A percentile compares a stretch with the other conserved stretches of the same genome.
Evolutionary conservation across 2,329 filamentous ascomycete genomes (phyloP).

Genomic region (Kalaharituber pfeilii): DNA sequence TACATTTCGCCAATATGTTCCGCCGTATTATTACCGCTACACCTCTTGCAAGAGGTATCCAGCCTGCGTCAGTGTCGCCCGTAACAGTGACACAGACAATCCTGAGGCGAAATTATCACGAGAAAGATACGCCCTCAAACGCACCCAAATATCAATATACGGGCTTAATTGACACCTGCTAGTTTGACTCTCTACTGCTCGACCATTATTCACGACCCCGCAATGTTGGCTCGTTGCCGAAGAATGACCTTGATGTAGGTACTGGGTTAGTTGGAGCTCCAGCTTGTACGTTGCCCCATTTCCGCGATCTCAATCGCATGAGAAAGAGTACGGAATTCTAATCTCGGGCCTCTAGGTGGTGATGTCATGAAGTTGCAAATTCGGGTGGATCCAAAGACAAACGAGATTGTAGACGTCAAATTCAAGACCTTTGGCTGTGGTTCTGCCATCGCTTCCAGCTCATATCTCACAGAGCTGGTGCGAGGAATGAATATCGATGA

Average conservation of each 20-base stretch:
- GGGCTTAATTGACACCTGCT: slow-evolving; percentile 11
- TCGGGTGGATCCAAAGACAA: slow-evolving; percentile 70
- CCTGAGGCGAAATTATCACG: slow-evolving; percentile 20
- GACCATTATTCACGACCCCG: slow-evolving; percentile 69
- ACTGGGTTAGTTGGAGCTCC: slow-evolving; percentile 85
- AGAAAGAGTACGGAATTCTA: not conserved
- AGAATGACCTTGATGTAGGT: slow-evolving; percentile 66
- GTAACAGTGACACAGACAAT: slow-evolving; percentile 6
- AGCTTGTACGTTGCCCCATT: slow-evolving; percentile 36
- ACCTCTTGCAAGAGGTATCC: slow-evolving; percentile 1
- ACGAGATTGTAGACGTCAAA: slow-evolving; percentile 84
- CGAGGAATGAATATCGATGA: slow-evolving; percentile 93
- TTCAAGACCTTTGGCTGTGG: slow-evolving; percentile 98
- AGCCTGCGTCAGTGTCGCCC: slow-evolving; percentile 4
- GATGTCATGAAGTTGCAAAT: slow-evolving; percentile 93
- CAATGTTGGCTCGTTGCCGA: slow-evolving; percentile 63
- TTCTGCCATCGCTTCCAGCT: slow-evolving; percentile 82
- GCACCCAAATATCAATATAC: not conserved
- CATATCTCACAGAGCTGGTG: slow-evolving; percentile 87
- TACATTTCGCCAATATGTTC: slow-evolving; percentile 8
- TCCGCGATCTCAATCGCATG: not conserved
- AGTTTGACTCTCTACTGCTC: slow-evolving; percentile 32
- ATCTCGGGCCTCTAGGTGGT: slow-evolving; percentile 31
- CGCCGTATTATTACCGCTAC: slow-evolving; percentile 7
- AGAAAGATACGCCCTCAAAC: slow-evolving; percentile 23